Percentiles rank a stretch among this genome's conserved stretches.
Conservation (phyloP, 192 early-diverging fungal genomes). For the Coemansia guatemalensis region DNA sequence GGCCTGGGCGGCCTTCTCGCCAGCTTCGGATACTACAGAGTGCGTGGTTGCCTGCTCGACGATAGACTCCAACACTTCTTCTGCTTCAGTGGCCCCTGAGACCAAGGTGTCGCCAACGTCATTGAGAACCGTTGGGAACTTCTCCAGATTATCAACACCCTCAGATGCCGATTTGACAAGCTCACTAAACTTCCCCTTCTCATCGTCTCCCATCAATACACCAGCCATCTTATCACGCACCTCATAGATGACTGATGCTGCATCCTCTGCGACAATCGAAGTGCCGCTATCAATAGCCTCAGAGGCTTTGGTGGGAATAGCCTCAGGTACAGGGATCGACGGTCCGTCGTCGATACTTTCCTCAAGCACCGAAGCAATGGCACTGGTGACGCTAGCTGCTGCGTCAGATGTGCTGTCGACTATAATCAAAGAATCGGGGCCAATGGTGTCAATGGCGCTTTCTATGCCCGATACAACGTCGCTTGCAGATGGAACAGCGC, state of each 20-base stretch:
- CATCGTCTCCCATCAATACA: conserved; percentile 24
- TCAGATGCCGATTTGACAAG: conserved; percentile 32
- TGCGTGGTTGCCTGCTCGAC: neutral
- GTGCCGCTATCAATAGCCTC: neutral
- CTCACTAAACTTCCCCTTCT: conserved; percentile 30
- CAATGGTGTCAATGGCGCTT: neutral
- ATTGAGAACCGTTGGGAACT: conserved; percentile 34
- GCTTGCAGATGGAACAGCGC: neutral
- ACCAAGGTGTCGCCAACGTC: conserved; percentile 17
- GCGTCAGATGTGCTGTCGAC: neutral
- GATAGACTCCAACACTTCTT: neutral
- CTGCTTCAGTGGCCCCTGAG: neutral
- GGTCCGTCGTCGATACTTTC: conserved; percentile 3
- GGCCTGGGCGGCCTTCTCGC: neutral
- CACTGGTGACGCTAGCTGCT: neutral
- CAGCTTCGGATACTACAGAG: conserved; percentile 4
- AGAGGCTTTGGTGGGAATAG: neutral
- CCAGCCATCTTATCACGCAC: conserved; percentile 48
- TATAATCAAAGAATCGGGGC: conserved; percentile 1
- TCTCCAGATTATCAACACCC: conserved; percentile 34
- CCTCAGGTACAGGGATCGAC: conserved; percentile 1
- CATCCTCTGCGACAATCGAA: conserved; percentile 26
- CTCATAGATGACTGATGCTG: conserved; percentile 39
- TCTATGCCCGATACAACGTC: neutral
- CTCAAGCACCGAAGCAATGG: neutral